Percentiles rank a stretch among this genome's conserved stretches.
phyloP scores from a whole-genome alignment of 2,329 filamentous ascomycete species.

The Leptographium galeiforme region DNA sequence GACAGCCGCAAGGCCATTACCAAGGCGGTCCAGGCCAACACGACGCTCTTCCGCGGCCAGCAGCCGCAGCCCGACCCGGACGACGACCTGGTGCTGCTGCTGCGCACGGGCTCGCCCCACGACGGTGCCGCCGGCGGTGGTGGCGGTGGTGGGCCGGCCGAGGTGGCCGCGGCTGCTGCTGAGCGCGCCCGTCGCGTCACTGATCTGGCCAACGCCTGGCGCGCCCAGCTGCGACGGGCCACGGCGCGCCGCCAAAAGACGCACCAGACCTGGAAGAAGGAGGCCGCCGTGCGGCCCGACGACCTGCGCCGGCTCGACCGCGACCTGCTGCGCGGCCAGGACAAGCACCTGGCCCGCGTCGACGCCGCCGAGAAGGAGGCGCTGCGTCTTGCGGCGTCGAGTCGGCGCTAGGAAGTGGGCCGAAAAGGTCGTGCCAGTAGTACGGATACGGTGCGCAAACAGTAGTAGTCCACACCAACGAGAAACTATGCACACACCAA shows the following conservation, averaged over 20 bases:
- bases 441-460: too few species aligned
- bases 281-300: conserved; percentile 29
- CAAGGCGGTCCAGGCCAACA: conserved; percentile 10
- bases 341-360: conserved; percentile 38
- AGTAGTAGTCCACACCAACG: too few species aligned
- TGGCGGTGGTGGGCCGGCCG: conserved; percentile 15
- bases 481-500: too few species aligned
- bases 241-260: conserved; percentile 29
- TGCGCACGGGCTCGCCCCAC: conserved; percentile 30
- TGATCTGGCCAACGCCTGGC: conserved; percentile 36
- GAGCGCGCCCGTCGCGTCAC: conserved; percentile 20
- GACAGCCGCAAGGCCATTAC: conserved; percentile 10
- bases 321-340: conserved; percentile 36
- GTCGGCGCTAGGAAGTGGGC: conserved; percentile 7
- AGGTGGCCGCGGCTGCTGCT: conserved; percentile 16
- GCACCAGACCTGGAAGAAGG: conserved; percentile 35
- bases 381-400: conserved; percentile 21
- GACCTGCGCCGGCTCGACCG: conserved; percentile 25
- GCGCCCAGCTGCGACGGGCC: conserved; percentile 28
- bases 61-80: conserved; percentile 36
- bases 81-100: conserved; percentile 44
- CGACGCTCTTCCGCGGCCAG: conserved; percentile 13
- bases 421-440: too few species aligned
- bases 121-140: conserved; percentile 25
- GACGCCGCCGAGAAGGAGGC: conserved; percentile 35